Evolutionary conservation across 306 rosid species (phyloP).

Genomic region (Cicer chorassanicum): DNA sequence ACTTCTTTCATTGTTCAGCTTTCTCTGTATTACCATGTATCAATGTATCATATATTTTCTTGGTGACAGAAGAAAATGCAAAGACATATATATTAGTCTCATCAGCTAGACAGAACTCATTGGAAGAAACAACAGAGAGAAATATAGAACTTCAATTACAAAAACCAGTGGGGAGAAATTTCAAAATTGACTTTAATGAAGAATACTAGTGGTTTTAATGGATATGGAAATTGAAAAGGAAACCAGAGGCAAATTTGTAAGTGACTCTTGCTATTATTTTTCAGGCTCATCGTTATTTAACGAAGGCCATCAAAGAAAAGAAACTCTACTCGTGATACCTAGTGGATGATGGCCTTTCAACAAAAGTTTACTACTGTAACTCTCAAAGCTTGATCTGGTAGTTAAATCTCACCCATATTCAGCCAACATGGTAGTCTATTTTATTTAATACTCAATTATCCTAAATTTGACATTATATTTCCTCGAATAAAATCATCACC

Average conservation of each 20-base stretch:
- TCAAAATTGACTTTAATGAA: neutral
- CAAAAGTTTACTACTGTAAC: neutral
- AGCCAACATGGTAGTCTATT: neutral
- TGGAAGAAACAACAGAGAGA: neutral
- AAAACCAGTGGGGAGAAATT: neutral
- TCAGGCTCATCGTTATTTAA: neutral
- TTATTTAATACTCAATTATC: neutral
- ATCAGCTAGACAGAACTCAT: neutral
- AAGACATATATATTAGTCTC: neutral
- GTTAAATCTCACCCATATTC: neutral
- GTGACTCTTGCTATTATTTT: neutral
- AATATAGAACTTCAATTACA: neutral
- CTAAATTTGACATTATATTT: neutral
- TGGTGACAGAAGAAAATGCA: neutral
- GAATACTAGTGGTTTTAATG: neutral
- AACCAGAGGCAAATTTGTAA: neutral
- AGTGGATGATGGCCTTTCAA: conserved; percentile 3
- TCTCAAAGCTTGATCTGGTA: neutral
- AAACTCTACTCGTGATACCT: neutral
- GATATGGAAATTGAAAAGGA: neutral
- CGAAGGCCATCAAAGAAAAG: conserved; percentile 5
- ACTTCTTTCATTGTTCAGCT: neutral
- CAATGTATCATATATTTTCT: neutral
- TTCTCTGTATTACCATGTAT: neutral
- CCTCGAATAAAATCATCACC: neutral